Evolutionary conservation across 345 rosid species (phyloP).

Genomic region (Ricinus communis): DNA sequence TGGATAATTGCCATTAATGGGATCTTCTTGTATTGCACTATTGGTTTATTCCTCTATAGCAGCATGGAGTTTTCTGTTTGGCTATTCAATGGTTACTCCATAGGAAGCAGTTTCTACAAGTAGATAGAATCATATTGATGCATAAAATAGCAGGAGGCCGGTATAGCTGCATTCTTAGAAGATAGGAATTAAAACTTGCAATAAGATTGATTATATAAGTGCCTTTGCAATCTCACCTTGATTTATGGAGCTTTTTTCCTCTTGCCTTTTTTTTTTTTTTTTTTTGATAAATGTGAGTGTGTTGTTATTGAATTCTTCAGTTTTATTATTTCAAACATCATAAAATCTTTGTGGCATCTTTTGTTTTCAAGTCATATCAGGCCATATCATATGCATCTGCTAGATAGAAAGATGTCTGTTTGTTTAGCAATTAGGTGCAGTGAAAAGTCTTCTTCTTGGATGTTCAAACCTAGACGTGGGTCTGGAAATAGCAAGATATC

Average conservation of each 20-base stretch:
- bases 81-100: not conserved
- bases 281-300: no score
- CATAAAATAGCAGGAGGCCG: not conserved
- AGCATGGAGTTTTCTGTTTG: not conserved
- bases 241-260: not conserved
- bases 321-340: no score
- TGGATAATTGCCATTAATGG: not conserved
- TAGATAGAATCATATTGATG: not conserved
- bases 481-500: no score
- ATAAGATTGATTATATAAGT: not conserved
- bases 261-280: not conserved
- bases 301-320: not conserved
- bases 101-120: not conserved
- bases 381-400: not conserved
- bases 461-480: not conserved
- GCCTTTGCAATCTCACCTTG: not conserved
- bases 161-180: not conserved
- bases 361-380: not conserved
- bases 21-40: not conserved
- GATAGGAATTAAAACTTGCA: not conserved
- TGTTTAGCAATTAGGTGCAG: no score
- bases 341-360: not conserved
- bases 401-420: no score
- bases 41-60: not conserved
- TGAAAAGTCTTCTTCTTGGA: not conserved